phyloP scores from a whole-genome alignment of 139 green algal genomes.

The Chlorella sorokiniana region DNA sequence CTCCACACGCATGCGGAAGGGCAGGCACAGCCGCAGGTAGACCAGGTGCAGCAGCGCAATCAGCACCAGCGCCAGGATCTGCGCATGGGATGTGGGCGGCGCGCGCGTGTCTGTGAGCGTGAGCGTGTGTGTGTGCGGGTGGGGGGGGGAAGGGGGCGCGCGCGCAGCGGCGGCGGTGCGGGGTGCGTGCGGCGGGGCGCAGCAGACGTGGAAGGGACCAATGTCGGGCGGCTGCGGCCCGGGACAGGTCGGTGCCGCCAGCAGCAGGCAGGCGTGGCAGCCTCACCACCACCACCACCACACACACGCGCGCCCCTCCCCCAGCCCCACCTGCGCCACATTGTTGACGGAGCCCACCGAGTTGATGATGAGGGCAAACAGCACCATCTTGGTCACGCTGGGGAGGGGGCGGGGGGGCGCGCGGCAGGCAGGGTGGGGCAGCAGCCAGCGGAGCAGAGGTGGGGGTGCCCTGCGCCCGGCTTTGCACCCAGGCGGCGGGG shows the following conservation, averaged over 20 bases:
- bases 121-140: neutral
- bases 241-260: too few relatives aligned
- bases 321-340: slow-evolving; percentile 27
- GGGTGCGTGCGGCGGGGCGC: too few relatives aligned
- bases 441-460: too few relatives aligned
- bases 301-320: neutral
- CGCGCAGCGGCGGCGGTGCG: neutral
- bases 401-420: neutral
- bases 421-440: neutral
- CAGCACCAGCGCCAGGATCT: slow-evolving; percentile 43
- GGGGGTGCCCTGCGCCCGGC: too few relatives aligned
- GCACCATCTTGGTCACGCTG: slow-evolving; percentile 38
- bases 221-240: too few relatives aligned
- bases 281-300: too few relatives aligned
- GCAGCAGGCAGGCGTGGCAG: neutral
- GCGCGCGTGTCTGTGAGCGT: neutral
- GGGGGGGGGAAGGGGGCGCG: neutral
- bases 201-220: too few relatives aligned
- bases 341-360: slow-evolving; percentile 34
- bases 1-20: slow-evolving; percentile 40
- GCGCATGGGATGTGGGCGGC: neutral
- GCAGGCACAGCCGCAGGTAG: slow-evolving; percentile 50
- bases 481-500: too few relatives aligned
- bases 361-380: slow-evolving; percentile 49
- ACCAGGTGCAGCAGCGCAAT: slow-evolving; percentile 42